These are phyloP conservation scores for Citrullus amarus DNA, from an alignment of 306 rosid species.

Conservation along the genomic window DNA sequence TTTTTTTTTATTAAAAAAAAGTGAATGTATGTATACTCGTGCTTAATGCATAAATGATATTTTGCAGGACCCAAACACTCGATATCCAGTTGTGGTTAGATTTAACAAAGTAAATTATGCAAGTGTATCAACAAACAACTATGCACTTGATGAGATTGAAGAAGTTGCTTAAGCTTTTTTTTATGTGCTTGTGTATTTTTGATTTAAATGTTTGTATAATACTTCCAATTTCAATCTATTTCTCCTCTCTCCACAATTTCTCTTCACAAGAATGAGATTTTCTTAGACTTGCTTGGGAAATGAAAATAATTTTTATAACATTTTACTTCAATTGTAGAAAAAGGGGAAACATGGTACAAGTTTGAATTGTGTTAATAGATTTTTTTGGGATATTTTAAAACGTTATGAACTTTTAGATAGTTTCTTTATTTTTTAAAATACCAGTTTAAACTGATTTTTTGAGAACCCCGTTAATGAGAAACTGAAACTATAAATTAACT, in stretches of 20 bases:
- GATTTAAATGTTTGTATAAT: conserved; percentile 7
- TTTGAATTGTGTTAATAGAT: no score
- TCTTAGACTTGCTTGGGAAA: background rate
- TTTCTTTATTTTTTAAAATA: no score
- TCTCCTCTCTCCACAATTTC: background rate
- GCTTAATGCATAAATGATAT: background rate
- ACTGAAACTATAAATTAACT: no score
- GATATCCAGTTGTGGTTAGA: conserved; percentile 22
- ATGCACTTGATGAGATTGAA: conserved; percentile 19
- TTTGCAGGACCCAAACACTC: conserved; percentile 17
- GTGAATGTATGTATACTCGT: no score
- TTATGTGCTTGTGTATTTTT: background rate
- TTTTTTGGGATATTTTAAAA: background rate
- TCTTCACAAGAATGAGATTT: background rate
- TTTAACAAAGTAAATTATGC: conserved; percentile 21
- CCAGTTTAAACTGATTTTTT: no score
- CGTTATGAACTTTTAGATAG: no score
- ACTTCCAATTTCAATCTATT: conserved; percentile 11
- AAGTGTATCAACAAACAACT: conserved; percentile 22
- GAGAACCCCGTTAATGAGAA: no score
- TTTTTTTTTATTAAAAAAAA: no score
- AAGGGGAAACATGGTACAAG: background rate
- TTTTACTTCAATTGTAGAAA: no score
- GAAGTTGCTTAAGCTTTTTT: conserved; percentile 11
- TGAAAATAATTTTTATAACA: no score